Base-by-base conservation (phyloP, 2,329 filamentous ascomycete species). In the Apiospora pterosperma region DNA sequence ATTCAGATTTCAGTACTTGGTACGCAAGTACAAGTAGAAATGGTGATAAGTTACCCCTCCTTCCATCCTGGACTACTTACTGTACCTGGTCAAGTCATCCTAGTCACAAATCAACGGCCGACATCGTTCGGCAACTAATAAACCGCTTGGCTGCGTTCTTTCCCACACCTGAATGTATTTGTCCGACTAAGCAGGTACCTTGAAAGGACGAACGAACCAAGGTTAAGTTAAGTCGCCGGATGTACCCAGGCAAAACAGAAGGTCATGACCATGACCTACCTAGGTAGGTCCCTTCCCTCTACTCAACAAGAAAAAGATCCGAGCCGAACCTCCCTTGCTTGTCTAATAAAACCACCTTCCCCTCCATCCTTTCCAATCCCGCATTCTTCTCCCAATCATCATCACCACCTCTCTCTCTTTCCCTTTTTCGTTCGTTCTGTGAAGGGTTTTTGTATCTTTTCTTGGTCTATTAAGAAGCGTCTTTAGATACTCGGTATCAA, bases 221-320 rank as follows among this genome's bases (percentile, higher is more conserved):
- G 16, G 23, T 52, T 8, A 6, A 31, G 16, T 16, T 31, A 31
- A 31, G 44, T 31, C 44, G 12, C 25, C 25, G 44, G 44, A 52
- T 52, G 44, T 52, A 52, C 44, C 44, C 44, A 41, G 19, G 16
- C 38, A 41, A n/a, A 14, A 16, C 38, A 41, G 19, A 39, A 39
- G 10, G 36, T 39, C 14, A 16, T 39, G 19, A 39, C 36, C 36
- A 39, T 16, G 36, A n/a, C n/a, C n/a, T n/a, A n/a, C n/a, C n/a
- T 39, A 16, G 36, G 36, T 39, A 39, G 3, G 60, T 59, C 63
- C 38, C n/a, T 59, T 59, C 55, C 62, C 19, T 58, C 59, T 61
- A 66, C 48, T 41, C 28, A 41, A 64, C 64, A 63, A 59, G 44
- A 60, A 36, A 64, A 64, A 64, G 52, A 62, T 63, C 67, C 68